Percentiles rank a stretch among this genome's conserved stretches.
phyloP scores from a whole-genome alignment of 306 rosid genomes.

The Comarum palustre region DNA sequence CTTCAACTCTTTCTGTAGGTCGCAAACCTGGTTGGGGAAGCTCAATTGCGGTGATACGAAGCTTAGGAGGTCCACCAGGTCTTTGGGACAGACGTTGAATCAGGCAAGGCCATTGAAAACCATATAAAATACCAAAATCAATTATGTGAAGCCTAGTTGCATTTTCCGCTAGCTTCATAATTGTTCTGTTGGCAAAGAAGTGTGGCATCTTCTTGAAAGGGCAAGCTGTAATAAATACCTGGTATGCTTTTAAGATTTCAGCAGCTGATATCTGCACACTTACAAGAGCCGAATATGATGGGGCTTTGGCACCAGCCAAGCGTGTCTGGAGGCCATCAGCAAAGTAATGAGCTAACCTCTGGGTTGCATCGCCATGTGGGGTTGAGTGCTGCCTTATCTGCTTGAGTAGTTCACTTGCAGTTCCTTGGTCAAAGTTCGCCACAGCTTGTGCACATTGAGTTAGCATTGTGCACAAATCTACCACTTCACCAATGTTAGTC shows the following conservation, averaged over 20 bases:
- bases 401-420: constrained; percentile 25
- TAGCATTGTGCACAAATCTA: constrained; percentile 37
- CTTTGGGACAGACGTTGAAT: constrained; percentile 35
- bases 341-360: constrained; percentile 44
- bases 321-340: constrained; percentile 41
- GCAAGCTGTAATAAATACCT: constrained; percentile 31
- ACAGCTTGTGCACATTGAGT: constrained; percentile 44
- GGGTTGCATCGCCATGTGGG: constrained; percentile 34
- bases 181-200: constrained; percentile 30
- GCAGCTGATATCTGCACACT: constrained; percentile 30
- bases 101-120: constrained; percentile 48
- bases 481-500: constrained; percentile 13
- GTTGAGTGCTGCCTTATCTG: constrained; percentile 36
- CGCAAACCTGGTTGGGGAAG: constrained; percentile 43
- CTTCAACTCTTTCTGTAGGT: constrained; percentile 33
- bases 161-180: constrained; percentile 22
- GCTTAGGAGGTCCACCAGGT: constrained; percentile 39
- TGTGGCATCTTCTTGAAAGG: constrained; percentile 33
- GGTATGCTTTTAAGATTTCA: constrained; percentile 33
- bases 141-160: constrained; percentile 34
- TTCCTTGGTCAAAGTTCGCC: constrained; percentile 23
- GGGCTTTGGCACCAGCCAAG: constrained; percentile 27
- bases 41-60: constrained; percentile 44
- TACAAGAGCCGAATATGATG: constrained; percentile 21
- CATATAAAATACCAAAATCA: constrained; percentile 43